Evolutionary conservation across 176 grass and related monocot species (phyloP), one percentile per base, ranked within the genome.

Genomic region (Canna indica): DNA sequence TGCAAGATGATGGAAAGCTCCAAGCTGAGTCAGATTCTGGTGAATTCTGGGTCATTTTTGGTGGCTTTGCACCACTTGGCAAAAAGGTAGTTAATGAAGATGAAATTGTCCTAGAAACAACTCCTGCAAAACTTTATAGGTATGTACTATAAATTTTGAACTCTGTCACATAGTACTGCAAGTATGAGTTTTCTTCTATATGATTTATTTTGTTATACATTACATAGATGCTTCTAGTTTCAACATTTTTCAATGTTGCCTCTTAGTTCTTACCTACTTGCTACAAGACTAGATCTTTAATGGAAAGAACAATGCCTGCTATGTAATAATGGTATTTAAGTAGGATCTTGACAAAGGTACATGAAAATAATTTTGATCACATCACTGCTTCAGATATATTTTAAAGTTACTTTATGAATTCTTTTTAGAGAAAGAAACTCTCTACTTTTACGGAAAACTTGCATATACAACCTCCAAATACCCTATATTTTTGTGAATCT

Each of bases 31-130:
- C 27, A 2, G 75, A 77, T 25, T 41, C 75, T 3, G 75, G 75
- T 58, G 75, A 77, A 44, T 77, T 77, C 33, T 77, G 75, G 75
- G 65, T 39, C 65, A 36, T 77, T 45, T 77, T 77, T 69, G 75
- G 75, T 59, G 75, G 75, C 27, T 77, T 69, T 69, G 75, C 75
- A 14, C 75, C 75, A 32, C 36, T 69, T 59, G 48, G 48, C 8
- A 68, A 59, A 69, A 77, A 69, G 3, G 41, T 33, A 25, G 59
- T 48, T 12, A 42, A 7, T 61, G 71, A 73, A 20, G 71, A 73
- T 60, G 71, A 73, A 18, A 24, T 73, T 44, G 24, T 73, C 9
- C 24, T 18, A 45, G 71, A 73, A 73, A 42, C 36, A 5, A 60
- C 71, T 58, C 24, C 71, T 45, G 53, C 54, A 73, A 73, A 60